These are phyloP conservation scores for Galeopsis tetrahit DNA, from an alignment of 257 asterid genomes.

Conservation along the genomic window DNA sequence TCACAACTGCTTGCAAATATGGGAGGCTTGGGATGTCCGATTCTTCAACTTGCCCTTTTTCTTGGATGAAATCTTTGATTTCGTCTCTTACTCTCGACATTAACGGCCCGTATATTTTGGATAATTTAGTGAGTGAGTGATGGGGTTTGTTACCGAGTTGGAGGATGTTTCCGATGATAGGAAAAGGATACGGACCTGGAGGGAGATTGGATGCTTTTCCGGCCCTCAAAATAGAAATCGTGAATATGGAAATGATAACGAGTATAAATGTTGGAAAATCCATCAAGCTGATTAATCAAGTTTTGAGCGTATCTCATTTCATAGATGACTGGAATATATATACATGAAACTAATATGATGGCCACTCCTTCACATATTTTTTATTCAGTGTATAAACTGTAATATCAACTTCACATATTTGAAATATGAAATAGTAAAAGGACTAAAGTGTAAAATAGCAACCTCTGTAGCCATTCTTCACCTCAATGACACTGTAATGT, in stretches of 20 bases:
- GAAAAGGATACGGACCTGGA: slow-evolving; percentile 28
- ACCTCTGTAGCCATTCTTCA: too few relatives aligned
- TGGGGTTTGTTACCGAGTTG: background rate
- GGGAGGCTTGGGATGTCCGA: slow-evolving; percentile 33
- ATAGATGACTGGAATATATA: too few relatives aligned
- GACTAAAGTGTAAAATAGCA: too few relatives aligned
- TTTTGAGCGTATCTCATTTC: too few relatives aligned
- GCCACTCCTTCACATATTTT: too few relatives aligned
- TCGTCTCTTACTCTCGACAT: background rate
- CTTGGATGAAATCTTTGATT: too few relatives aligned
- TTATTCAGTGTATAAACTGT: too few relatives aligned
- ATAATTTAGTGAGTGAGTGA: slow-evolving; percentile 25
- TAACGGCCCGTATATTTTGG: slow-evolving; percentile 30
- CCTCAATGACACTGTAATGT: too few relatives aligned
- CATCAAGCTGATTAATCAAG: too few relatives aligned
- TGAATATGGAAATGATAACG: background rate
- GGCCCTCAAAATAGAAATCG: slow-evolving; percentile 4
- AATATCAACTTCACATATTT: too few relatives aligned
- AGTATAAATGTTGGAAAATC: background rate
- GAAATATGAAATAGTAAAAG: too few relatives aligned
- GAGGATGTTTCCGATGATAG: background rate
- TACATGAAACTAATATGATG: too few relatives aligned
- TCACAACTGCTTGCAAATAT: slow-evolving; percentile 40
- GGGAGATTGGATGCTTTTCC: slow-evolving; percentile 27
- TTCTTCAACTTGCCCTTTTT: slow-evolving; percentile 29